Evolutionary conservation across 352 stramenopile genomes (phyloP).

Genomic region (Detonula confervacea): DNA sequence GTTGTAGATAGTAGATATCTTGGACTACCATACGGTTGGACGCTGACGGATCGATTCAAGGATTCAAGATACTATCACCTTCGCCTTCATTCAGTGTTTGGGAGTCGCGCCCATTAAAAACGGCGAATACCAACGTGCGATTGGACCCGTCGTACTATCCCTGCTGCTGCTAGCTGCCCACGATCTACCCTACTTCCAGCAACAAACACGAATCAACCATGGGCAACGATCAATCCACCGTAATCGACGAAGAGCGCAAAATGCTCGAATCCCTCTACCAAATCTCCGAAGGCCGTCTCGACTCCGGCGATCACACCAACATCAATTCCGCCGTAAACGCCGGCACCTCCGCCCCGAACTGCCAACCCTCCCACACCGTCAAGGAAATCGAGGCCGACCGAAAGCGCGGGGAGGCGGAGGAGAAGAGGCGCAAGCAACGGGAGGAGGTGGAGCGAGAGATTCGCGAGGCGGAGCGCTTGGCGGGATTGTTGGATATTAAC

Average conservation of each 20-base stretch:
- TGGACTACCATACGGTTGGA: too few relatives aligned
- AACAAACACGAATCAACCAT: too few relatives aligned
- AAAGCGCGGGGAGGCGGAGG: background rate
- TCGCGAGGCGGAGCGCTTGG: conserved; percentile 43
- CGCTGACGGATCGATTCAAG: too few relatives aligned
- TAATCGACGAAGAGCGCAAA: conserved; percentile 55
- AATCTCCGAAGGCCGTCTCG: conserved; percentile 45
- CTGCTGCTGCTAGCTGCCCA: too few relatives aligned
- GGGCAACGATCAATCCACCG: conserved; percentile 62
- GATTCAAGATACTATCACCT: too few relatives aligned
- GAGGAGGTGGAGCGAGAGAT: conserved; percentile 21
- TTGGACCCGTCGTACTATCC: too few relatives aligned
- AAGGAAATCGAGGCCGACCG: conserved; percentile 37
- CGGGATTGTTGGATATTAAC: conserved; percentile 46
- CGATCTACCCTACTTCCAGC: too few relatives aligned
- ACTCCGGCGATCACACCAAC: conserved; percentile 24
- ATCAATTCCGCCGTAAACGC: conserved; percentile 60
- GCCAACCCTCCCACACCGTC: conserved; percentile 74
- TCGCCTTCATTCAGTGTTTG: too few relatives aligned
- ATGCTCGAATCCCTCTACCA: conserved; percentile 55
- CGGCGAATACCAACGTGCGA: too few relatives aligned
- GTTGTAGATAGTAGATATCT: too few relatives aligned
- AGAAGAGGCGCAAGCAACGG: background rate
- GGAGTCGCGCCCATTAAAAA: too few relatives aligned
- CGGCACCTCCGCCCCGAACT: conserved; percentile 70